phyloP scores from a whole-genome alignment of 176 grass and related monocot species.

The Carex parvula region DNA sequence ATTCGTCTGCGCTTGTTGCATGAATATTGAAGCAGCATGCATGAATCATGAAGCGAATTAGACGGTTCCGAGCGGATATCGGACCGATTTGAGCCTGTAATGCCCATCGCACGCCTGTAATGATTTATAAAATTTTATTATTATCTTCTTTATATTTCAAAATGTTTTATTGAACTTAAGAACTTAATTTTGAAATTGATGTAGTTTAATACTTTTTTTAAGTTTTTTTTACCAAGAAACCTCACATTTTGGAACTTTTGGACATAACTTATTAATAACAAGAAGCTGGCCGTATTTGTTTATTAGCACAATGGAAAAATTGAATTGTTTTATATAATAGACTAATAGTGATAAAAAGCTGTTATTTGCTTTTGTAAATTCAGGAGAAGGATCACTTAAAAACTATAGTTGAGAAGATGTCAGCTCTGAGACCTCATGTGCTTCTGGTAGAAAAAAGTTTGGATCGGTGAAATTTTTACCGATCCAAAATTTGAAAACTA shows the following conservation, averaged over 20 bases:
- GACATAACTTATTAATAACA: neutral
- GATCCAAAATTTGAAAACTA: conserved; percentile 20
- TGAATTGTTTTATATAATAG: neutral
- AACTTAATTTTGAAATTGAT: too few species aligned
- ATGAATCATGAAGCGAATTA: too few species aligned
- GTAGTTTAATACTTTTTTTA: neutral
- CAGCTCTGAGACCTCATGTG: conserved; percentile 61
- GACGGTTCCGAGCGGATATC: too few species aligned
- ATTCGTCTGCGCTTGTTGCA: too few species aligned
- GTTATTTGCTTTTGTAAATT: neutral
- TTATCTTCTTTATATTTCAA: too few species aligned
- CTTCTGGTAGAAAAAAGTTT: conserved; percentile 74
- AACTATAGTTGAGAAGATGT: conserved; percentile 59
- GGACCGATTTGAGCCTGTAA: too few species aligned
- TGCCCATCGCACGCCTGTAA: too few species aligned
- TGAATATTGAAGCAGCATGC: too few species aligned
- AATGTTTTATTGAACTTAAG: too few species aligned
- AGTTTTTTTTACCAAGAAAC: neutral
- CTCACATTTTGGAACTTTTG: neutral
- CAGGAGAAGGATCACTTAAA: conserved; percentile 74
- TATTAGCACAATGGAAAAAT: conserved; percentile 1
- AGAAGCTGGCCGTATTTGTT: conserved; percentile 13
- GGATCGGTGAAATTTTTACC: too few species aligned
- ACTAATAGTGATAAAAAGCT: neutral
- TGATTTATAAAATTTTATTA: too few species aligned